phyloP scores from a whole-genome alignment of 257 asterid species.

The Lantana camara region DNA sequence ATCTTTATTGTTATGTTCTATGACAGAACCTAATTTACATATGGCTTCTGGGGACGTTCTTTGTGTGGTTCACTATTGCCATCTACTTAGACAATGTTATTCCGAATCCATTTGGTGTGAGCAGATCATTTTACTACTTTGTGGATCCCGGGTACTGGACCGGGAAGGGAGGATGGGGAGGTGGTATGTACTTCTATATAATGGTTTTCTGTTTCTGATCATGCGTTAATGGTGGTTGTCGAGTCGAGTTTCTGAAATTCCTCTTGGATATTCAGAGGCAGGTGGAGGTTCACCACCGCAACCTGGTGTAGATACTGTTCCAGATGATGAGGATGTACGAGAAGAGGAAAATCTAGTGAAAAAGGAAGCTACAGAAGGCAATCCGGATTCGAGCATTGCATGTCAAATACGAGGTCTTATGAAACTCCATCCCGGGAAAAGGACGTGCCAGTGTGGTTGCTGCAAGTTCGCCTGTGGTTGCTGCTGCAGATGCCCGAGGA shows the following conservation, averaged over 20 bases:
- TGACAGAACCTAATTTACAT: slow-evolving; percentile 70
- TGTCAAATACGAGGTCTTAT: slow-evolving; percentile 83
- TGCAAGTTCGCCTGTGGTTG: no score
- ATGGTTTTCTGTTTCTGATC: slow-evolving; percentile 15
- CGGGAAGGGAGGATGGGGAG: slow-evolving; percentile 86
- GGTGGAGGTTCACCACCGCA: slow-evolving; percentile 67
- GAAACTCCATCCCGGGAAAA: slow-evolving; percentile 69
- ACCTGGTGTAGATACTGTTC: slow-evolving; percentile 49
- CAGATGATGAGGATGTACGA: slow-evolving; percentile 86
- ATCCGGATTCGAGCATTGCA: slow-evolving; percentile 56
- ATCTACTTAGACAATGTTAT: slow-evolving; percentile 86
- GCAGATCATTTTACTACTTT: slow-evolving; percentile 76
- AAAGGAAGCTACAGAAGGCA: slow-evolving; percentile 60
- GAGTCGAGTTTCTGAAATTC: slow-evolving; percentile 1
- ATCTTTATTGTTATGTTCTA: slow-evolving; percentile 22
- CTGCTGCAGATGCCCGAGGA: slow-evolving; percentile 76
- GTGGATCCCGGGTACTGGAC: slow-evolving; percentile 87
- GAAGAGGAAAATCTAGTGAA: slow-evolving; percentile 86
- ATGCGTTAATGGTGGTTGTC: slow-evolving; percentile 14
- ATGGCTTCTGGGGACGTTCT: slow-evolving; percentile 68
- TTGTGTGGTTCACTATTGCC: slow-evolving; percentile 76
- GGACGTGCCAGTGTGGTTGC: slow-evolving; percentile 61
- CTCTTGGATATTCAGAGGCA: slow-evolving; percentile 62
- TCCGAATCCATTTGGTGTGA: slow-evolving; percentile 85
- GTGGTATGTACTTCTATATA: slow-evolving; percentile 53